A percentile compares a stretch with the other conserved stretches of the same genome.
These are phyloP conservation scores for Heracleum sosnowskyi DNA, from an alignment of 129 eudicot genomes.

Conservation along the genomic window DNA sequence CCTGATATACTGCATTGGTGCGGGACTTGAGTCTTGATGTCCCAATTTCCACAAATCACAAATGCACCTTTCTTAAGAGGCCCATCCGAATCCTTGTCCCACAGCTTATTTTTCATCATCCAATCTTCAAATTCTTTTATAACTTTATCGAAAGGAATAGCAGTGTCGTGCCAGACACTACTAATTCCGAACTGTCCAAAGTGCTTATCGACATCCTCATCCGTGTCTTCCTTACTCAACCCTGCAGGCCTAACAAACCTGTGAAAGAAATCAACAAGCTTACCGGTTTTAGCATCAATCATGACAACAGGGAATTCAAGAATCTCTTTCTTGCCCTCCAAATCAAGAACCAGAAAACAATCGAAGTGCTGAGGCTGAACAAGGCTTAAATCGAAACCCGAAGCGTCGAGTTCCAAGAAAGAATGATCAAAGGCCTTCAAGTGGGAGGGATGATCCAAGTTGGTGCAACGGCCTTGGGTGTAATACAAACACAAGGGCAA, in stretches of 20 bases:
- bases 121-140: conserved; percentile 25
- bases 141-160: conserved; percentile 30
- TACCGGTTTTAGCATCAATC: conserved; percentile 71
- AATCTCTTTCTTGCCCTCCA: conserved; percentile 93
- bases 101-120: conserved; percentile 47
- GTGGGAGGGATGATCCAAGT: conserved; percentile 69
- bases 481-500: too few relatives aligned
- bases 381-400: conserved; percentile 23
- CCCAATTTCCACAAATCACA: conserved; percentile 99
- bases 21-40: conserved; percentile 43
- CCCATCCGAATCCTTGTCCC: conserved; percentile 24
- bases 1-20: conserved; percentile 1
- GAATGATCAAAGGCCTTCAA: conserved; percentile 24
- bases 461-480: conserved; percentile 46
- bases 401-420: conserved; percentile 29
- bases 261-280: conserved; percentile 75
- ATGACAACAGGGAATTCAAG: conserved; percentile 84
- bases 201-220: conserved; percentile 73
- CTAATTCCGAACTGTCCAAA: conserved; percentile 75
- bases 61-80: too few relatives aligned
- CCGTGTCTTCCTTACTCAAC: conserved; percentile 33
- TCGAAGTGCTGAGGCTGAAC: conserved; percentile 48
- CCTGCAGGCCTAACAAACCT: neutral
- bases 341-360: conserved; percentile 84
- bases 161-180: conserved; percentile 42